Evolutionary conservation across 2,329 filamentous ascomycete species (phyloP).

Genomic region (Hirsutella minnesotensis): DNA sequence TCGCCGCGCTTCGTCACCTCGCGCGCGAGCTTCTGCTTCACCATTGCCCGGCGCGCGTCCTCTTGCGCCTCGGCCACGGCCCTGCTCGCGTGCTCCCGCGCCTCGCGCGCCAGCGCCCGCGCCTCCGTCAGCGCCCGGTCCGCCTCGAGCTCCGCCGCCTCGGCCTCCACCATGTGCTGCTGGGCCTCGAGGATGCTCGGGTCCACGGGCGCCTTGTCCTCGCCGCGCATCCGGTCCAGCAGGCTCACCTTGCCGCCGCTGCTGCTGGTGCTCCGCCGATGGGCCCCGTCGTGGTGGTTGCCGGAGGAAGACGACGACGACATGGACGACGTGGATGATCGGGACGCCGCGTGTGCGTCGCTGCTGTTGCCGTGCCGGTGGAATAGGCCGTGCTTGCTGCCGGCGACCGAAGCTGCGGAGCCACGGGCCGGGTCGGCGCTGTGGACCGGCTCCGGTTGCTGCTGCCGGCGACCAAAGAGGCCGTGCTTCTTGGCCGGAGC

Average conservation of each 20-base stretch:
- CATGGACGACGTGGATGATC: too few relatives aligned
- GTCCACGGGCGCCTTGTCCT: conserved; percentile 42
- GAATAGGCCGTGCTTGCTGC: conserved; percentile 4
- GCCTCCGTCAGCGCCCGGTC: conserved; percentile 51
- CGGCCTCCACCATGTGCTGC: conserved; percentile 49
- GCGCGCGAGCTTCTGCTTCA: conserved; percentile 55
- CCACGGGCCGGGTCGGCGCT: conserved; percentile 4
- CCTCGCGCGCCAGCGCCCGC: conserved; percentile 46
- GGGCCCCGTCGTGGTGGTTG: background rate
- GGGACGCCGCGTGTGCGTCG: conserved; percentile 1
- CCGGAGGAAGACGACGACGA: conserved; percentile 2
- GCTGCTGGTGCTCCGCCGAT: too few relatives aligned
- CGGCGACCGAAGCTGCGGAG: too few relatives aligned
- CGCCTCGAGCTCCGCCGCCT: conserved; percentile 52
- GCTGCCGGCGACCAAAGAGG: conserved; percentile 23
- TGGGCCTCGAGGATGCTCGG: conserved; percentile 49
- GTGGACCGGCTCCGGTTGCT: conserved; percentile 8
- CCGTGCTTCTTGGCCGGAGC: conserved; percentile 18
- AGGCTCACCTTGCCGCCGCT: conserved; percentile 13
- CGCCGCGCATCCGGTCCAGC: conserved; percentile 29
- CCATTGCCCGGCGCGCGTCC: conserved; percentile 51
- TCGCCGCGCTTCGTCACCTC: conserved; percentile 58
- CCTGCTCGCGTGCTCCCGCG: conserved; percentile 48
- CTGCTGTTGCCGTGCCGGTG: conserved; percentile 1
- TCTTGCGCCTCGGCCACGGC: conserved; percentile 55